A percentile compares a stretch with the other conserved stretches of the same genome.
Conservation (phyloP, 1,284 basidiomycete species). For the Rhodotorula sp. region DNA sequence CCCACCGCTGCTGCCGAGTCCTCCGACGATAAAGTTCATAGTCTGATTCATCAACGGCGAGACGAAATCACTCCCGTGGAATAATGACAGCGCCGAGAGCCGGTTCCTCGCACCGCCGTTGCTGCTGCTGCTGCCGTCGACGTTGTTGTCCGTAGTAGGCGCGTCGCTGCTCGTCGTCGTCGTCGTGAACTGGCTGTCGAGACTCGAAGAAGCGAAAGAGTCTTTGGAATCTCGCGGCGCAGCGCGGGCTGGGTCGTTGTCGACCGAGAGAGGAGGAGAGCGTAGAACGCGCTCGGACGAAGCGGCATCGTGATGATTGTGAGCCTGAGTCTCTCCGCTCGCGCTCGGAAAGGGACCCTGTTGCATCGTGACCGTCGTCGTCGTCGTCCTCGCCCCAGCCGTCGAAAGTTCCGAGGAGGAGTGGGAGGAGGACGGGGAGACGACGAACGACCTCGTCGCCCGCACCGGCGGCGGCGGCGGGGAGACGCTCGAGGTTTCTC, state of each 20-base stretch:
- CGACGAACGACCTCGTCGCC: not conserved
- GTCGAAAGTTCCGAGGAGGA: no score
- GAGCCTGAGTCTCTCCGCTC: no score
- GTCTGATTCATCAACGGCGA: conserved; percentile 11
- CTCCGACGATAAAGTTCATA: not conserved
- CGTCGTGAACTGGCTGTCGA: not conserved
- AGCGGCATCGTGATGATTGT: no score
- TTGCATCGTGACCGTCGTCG: no score
- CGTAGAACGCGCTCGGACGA: no score
- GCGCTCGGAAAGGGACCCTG: no score
- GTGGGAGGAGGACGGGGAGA: no score
- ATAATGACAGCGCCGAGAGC: not conserved
- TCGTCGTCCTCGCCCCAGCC: no score
- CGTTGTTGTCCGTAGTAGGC: no score
- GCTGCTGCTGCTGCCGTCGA: no score
- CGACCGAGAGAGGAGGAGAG: not conserved
- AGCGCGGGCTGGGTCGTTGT: not conserved
- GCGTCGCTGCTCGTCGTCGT: no score
- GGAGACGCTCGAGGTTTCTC: not conserved
- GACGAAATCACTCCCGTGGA: not conserved
- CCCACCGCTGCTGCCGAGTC: not conserved
- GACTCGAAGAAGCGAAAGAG: conserved; percentile 2
- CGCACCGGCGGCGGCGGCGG: not conserved
- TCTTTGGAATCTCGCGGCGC: not conserved
- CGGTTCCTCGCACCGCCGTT: not conserved